A percentile compares a stretch with the other conserved stretches of the same genome.
These are phyloP conservation scores for Yarrowia hollandica DNA, from an alignment of 805 yeast genomes.

Conservation along the genomic window DNA sequence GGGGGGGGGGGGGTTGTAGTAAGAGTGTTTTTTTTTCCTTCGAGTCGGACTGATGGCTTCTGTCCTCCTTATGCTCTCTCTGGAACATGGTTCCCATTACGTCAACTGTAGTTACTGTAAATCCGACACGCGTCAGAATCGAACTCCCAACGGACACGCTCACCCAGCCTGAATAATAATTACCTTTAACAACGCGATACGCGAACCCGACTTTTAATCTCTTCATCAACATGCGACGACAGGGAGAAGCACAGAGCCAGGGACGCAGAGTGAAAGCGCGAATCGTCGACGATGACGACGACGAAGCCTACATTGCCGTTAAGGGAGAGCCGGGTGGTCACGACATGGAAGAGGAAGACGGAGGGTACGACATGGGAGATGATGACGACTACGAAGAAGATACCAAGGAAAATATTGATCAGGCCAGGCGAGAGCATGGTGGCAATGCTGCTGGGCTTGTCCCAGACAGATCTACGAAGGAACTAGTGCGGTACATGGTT, in stretches of 20 bases:
- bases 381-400: neutral
- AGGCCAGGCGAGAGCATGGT: neutral
- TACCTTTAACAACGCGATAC: neutral
- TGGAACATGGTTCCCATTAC: too few species aligned
- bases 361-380: neutral
- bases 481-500: neutral
- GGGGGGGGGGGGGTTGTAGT: too few species aligned
- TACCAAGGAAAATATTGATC: neutral
- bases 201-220: neutral
- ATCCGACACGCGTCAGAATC: neutral
- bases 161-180: too few species aligned
- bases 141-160: constrained; percentile 12
- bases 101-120: too few species aligned
- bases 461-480: neutral
- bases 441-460: neutral
- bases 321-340: neutral
- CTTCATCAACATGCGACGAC: neutral
- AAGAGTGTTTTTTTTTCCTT: too few species aligned
- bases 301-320: neutral
- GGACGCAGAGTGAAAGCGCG: neutral
- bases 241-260: neutral
- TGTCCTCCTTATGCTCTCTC: too few species aligned
- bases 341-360: neutral
- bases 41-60: too few species aligned
- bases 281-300: neutral